Percentiles rank a stretch among this genome's conserved stretches.
phyloP scores from a whole-genome alignment of 2,329 filamentous ascomycete genomes.

The Myriosclerotinia duriaeana region DNA sequence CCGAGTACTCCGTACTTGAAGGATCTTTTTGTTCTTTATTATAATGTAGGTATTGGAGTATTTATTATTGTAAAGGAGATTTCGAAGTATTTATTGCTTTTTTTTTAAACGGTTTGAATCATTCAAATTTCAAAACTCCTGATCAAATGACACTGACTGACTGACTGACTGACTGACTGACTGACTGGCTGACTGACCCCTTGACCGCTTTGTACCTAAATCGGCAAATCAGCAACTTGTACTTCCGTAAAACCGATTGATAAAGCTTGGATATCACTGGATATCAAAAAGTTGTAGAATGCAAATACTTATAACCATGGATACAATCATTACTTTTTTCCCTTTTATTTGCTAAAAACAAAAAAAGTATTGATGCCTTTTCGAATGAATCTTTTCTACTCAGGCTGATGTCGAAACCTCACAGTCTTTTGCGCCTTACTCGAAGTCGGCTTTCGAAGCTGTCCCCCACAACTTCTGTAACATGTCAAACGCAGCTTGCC shows the following conservation, averaged over 20 bases:
- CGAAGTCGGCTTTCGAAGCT: slow-evolving; percentile 24
- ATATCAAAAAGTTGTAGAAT: slow-evolving; percentile 3
- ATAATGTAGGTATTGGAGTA: neutral
- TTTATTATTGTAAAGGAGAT: neutral
- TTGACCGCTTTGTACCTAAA: slow-evolving; percentile 13
- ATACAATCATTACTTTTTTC: neutral
- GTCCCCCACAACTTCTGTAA: slow-evolving; percentile 8
- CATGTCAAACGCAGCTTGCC: slow-evolving; percentile 18
- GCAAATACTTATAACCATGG: neutral
- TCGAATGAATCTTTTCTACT: slow-evolving; percentile 17
- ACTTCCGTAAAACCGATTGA: slow-evolving; percentile 7
- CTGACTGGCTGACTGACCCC: neutral
- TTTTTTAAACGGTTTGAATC: neutral
- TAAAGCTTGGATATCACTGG: slow-evolving; percentile 21
- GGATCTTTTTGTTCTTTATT: neutral
- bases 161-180: too few relatives aligned
- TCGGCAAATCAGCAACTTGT: slow-evolving; percentile 21
- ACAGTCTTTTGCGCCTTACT: slow-evolving; percentile 31
- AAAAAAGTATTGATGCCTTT: slow-evolving; percentile 31
- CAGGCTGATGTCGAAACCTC: slow-evolving; percentile 40
- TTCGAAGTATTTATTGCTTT: neutral
- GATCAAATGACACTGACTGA: neutral
- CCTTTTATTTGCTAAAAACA: neutral
- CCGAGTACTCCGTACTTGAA: too few relatives aligned
- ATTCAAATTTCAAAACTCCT: slow-evolving; percentile 1